These are phyloP conservation scores for Rubia balearica DNA, from an alignment of 305 asterid genomes.

Conservation along the genomic window DNA sequence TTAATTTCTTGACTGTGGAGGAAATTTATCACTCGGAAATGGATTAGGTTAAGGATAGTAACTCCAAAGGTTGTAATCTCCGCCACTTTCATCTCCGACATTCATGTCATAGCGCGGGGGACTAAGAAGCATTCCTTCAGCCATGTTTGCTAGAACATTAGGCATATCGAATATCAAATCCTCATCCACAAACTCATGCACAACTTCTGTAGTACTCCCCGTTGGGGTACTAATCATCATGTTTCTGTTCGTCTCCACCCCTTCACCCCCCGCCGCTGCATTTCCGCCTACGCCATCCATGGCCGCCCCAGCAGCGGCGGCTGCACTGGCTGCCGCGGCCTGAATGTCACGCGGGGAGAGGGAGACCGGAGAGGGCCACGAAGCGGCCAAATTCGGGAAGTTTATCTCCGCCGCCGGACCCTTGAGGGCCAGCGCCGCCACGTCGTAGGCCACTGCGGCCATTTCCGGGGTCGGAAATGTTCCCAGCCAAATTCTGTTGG, in stretches of 20 bases:
- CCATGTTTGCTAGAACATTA: conserved; percentile 35
- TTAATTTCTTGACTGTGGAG: too few relatives aligned
- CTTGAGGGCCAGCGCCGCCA: conserved; percentile 64
- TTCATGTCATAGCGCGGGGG: conserved; percentile 28
- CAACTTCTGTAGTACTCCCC: background rate
- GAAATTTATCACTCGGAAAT: background rate
- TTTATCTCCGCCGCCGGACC: conserved; percentile 52
- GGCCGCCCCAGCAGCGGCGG: conserved; percentile 32
- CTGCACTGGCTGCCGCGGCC: conserved; percentile 31
- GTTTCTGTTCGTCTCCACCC: background rate
- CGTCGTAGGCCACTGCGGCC: conserved; percentile 74
- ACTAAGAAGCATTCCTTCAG: conserved; percentile 42
- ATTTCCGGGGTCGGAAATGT: conserved; percentile 64
- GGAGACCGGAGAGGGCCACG: conserved; percentile 54
- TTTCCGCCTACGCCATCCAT: conserved; percentile 18
- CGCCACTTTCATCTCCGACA: conserved; percentile 20
- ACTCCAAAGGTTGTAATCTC: conserved; percentile 26
- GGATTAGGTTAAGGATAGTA: conserved; percentile 19
- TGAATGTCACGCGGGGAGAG: conserved; percentile 39
- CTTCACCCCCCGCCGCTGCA: background rate
- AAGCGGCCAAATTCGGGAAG: conserved; percentile 45
- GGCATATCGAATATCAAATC: conserved; percentile 43
- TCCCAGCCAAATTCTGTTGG: conserved; percentile 76
- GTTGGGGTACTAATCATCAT: background rate
- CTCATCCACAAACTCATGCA: conserved; percentile 33